These are phyloP conservation scores for Marasmius fiardii DNA, from an alignment of 1,284 basidiomycete species.

Conservation along the genomic window DNA sequence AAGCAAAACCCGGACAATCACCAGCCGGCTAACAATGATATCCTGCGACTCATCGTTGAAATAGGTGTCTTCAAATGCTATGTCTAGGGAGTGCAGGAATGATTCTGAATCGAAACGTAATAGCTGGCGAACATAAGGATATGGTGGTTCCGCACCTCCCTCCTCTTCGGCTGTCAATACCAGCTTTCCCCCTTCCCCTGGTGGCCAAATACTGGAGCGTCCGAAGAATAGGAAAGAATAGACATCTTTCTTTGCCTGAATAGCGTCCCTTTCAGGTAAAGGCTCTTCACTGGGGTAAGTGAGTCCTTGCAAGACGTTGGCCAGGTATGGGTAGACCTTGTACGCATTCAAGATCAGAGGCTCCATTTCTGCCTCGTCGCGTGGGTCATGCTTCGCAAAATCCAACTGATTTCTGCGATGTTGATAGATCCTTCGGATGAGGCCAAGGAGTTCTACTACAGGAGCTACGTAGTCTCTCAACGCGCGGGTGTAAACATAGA, in stretches of 20 bases:
- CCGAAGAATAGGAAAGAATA: constrained; percentile 87
- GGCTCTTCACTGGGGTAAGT: constrained; percentile 85
- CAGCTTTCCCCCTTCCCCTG: constrained; percentile 64
- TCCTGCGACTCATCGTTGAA: constrained; percentile 73
- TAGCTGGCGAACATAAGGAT: constrained; percentile 86
- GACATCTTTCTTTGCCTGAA: constrained; percentile 66
- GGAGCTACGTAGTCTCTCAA: constrained; percentile 89
- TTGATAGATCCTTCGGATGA: constrained; percentile 70
- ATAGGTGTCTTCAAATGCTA: constrained; percentile 92
- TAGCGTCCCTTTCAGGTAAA: constrained; percentile 60
- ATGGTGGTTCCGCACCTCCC: constrained; percentile 72
- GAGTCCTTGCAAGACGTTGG: constrained; percentile 80
- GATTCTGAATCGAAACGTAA: constrained; percentile 93
- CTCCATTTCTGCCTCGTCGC: constrained; percentile 48
- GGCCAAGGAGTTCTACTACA: constrained; percentile 77
- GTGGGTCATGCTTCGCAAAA: constrained; percentile 24
- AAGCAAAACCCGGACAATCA: constrained; percentile 83
- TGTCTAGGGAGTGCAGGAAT: constrained; percentile 90
- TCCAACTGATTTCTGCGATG: constrained; percentile 38
- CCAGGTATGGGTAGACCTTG: constrained; percentile 93
- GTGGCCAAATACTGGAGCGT: constrained; percentile 77
- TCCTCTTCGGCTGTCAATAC: constrained; percentile 73
- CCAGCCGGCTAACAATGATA: constrained; percentile 62
- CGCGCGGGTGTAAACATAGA: constrained; percentile 91
- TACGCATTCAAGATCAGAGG: constrained; percentile 74